phyloP scores from a whole-genome alignment of 495 filamentous ascomycete species.

The Elaphomyces granulatus region DNA sequence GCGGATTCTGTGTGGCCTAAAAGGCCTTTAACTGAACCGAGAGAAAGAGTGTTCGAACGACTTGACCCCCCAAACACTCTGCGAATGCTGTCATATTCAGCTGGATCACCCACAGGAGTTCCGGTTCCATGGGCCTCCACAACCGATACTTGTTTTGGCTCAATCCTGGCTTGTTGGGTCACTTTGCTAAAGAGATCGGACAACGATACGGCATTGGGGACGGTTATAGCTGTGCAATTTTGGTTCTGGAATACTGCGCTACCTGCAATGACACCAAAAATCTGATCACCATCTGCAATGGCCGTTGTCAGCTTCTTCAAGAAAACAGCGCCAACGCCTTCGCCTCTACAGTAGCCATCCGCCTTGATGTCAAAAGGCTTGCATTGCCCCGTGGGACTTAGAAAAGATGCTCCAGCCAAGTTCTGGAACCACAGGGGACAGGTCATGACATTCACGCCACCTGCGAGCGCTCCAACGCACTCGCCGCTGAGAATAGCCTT shows the following conservation, averaged over 20 bases:
- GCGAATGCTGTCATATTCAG: constrained; percentile 17
- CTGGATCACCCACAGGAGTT: constrained; percentile 27
- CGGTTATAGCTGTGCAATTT: constrained; percentile 54
- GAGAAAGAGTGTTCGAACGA: constrained; percentile 6
- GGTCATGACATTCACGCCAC: constrained; percentile 30
- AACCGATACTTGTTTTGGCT: constrained; percentile 48
- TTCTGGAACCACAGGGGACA: constrained; percentile 23
- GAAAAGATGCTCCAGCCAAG: constrained; percentile 22
- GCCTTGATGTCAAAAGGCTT: constrained; percentile 59
- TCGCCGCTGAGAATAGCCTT: constrained; percentile 24
- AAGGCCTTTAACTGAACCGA: constrained; percentile 28
- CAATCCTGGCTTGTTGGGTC: constrained; percentile 39
- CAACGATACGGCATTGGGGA: constrained; percentile 50
- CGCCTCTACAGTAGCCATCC: constrained; percentile 61
- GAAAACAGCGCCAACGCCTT: constrained; percentile 48
- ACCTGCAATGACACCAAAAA: constrained; percentile 47
- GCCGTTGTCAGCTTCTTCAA: constrained; percentile 53
- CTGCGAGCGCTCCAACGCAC: constrained; percentile 24
- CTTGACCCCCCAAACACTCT: constrained; percentile 14
- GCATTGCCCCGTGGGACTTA: constrained; percentile 35
- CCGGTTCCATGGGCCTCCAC: constrained; percentile 67
- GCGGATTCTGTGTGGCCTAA: constrained; percentile 32
- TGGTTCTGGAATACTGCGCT: constrained; percentile 53
- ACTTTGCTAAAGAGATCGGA: constrained; percentile 42
- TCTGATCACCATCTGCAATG: constrained; percentile 42